Evolutionary conservation across 257 asterid genomes (phyloP).

Genomic region (Leonotis leonurus): DNA sequence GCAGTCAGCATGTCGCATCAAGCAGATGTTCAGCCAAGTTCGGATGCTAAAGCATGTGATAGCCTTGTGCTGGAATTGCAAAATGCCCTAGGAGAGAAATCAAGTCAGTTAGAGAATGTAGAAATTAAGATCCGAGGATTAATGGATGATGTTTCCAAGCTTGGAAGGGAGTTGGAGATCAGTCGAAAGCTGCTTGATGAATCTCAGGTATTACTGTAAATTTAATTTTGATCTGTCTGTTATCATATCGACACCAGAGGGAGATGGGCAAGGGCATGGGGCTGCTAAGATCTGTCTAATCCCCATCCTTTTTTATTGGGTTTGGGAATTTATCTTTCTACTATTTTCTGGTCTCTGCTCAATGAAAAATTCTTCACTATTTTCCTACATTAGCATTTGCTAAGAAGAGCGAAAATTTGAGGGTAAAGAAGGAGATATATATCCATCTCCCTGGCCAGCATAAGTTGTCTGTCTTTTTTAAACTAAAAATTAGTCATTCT

Average conservation of each 20-base stretch:
- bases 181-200: constrained; percentile 79
- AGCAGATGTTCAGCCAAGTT: constrained; percentile 28
- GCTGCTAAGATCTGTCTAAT: neutral
- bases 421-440: too few species aligned
- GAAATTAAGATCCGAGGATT: constrained; percentile 50
- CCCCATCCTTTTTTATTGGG: neutral
- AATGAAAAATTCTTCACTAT: neutral
- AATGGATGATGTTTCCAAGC: constrained; percentile 56
- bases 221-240: constrained; percentile 1
- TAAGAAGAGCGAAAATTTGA: neutral
- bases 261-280: neutral
- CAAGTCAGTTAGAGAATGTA: constrained; percentile 49
- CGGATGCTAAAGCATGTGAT: constrained; percentile 34
- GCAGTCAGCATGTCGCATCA: constrained; percentile 70
- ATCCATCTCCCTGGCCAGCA: too few species aligned
- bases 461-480: too few species aligned
- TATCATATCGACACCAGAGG: neutral
- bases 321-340: neutral
- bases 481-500: too few species aligned
- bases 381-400: neutral
- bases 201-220: constrained; percentile 69
- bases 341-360: constrained; percentile 3
- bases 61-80: constrained; percentile 44
- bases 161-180: constrained; percentile 65
- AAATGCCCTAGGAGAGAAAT: constrained; percentile 51